Evolutionary conservation across 2,329 filamentous ascomycete species (phyloP), one percentile per base, ranked within the genome.

Genomic region (Penicillium sp.): DNA sequence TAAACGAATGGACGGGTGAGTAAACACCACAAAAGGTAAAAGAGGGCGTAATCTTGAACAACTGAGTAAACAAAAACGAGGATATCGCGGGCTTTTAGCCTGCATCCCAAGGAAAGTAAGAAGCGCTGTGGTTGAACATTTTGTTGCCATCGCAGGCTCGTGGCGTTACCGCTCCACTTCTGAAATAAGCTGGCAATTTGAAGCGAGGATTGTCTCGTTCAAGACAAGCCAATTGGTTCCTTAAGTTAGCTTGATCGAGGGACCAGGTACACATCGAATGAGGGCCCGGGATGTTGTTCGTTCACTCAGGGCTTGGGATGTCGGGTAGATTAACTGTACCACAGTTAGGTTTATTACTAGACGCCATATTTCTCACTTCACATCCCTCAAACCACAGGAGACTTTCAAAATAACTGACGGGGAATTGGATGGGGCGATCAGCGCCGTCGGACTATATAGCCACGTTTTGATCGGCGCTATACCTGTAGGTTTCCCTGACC

Each of bases 1-100:
- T 22, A 41, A 35, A 46, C 48, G 43, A 49, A 45, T 45, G 48
- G 48, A 41, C 42, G 4, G 42, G 48, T 15, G 42, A 41, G 5
- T 31, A 39, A 19, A 31, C 42, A 49, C 37, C 48, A 45, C 48
- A 8, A 33, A 35, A 13, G 29, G 19, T 32, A 28, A 22, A 45
- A 10, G 24, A 34, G n/a, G 19, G 12, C 9, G n/a, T 22, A 31
- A n/a, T 24, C 41, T 19, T n/a, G 17, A 32, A 21, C n/a, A 17
- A 29, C 7, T 32, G 8, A 4, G 7, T 28, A 21, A 26, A 10
- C 13, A 10, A 28, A 35, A 13, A 29, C 17, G 22, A 44, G 19
- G 13, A 34, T 8, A 38, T 19, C 4, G 31, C 13, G 24, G 17
- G 35, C 10, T 41, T 33, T 28, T 19, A 29, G n/a, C 3, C 22